phyloP scores from a whole-genome alignment of 352 stramenopile species.

The Globisporangium canariense region DNA sequence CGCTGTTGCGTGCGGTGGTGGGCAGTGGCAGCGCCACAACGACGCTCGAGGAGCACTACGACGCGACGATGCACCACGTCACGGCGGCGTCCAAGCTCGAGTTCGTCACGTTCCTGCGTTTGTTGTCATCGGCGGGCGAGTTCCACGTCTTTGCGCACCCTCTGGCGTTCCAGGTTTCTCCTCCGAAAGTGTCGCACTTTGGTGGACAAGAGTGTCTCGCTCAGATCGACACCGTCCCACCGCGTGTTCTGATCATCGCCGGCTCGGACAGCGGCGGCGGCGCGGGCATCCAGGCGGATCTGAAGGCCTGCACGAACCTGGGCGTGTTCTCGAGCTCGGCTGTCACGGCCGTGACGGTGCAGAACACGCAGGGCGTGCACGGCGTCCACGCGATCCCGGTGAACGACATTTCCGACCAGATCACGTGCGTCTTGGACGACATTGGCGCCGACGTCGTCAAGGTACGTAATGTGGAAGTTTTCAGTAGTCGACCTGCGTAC shows the following conservation, averaged over 20 bases:
- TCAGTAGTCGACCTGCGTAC: neutral
- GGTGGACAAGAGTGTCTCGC: neutral
- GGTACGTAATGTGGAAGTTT: conserved; percentile 17
- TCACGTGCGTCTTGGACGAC: conserved; percentile 87
- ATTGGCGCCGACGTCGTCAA: conserved; percentile 89
- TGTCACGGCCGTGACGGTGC: conserved; percentile 92
- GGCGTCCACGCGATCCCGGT: conserved; percentile 48
- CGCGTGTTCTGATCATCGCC: conserved; percentile 89
- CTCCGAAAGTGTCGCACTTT: neutral
- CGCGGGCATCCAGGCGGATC: conserved; percentile 92
- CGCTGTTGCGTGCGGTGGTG: conserved; percentile 13
- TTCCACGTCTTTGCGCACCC: conserved; percentile 13
- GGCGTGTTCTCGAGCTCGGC: conserved; percentile 81
- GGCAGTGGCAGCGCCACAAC: conserved; percentile 3
- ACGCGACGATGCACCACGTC: conserved; percentile 9
- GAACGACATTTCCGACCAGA: conserved; percentile 70
- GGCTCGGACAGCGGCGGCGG: conserved; percentile 89
- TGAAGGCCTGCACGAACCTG: conserved; percentile 89
- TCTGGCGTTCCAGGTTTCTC: neutral
- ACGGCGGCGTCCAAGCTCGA: conserved; percentile 17
- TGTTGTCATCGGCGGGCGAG: conserved; percentile 13
- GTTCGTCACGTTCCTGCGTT: conserved; percentile 24
- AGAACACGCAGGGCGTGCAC: conserved; percentile 63
- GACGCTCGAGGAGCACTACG: conserved; percentile 2
- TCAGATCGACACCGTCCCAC: conserved; percentile 4